Evolutionary conservation across 805 yeast species (phyloP).

Genomic region (Hemisphaericaspora nanyangensis): DNA sequence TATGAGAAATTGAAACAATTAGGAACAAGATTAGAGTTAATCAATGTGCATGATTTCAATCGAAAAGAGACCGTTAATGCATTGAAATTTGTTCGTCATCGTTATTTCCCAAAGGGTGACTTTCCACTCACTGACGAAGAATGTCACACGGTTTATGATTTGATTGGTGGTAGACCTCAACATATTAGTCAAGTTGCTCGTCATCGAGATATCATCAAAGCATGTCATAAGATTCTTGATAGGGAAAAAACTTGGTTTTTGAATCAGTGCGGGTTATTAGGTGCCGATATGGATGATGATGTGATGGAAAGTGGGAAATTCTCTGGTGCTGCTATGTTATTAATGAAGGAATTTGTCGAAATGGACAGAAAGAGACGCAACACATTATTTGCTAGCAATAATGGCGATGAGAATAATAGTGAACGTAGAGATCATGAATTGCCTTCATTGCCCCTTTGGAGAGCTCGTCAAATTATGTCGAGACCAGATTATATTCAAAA

Average conservation of each 20-base stretch:
- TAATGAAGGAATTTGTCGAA: conserved; percentile 68
- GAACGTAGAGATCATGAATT: conserved; percentile 44
- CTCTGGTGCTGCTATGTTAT: conserved; percentile 66
- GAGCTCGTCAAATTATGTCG: conserved; percentile 82
- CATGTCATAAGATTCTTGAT: conserved; percentile 70
- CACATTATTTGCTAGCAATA: conserved; percentile 15
- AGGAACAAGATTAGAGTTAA: conserved; percentile 71
- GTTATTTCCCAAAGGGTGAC: conserved; percentile 27
- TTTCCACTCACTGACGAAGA: conserved; percentile 34
- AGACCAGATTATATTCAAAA: conserved; percentile 73
- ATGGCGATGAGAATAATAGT: conserved; percentile 30
- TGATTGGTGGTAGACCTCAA: conserved; percentile 84
- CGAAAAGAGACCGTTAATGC: conserved; percentile 55
- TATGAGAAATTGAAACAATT: conserved; percentile 69
- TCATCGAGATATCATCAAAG: conserved; percentile 50
- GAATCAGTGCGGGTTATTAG: conserved; percentile 76
- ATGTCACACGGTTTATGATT: conserved; percentile 56
- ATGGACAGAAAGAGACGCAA: conserved; percentile 47
- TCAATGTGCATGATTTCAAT: conserved; percentile 62
- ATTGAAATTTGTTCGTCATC: conserved; percentile 46
- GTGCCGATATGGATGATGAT: conserved; percentile 81
- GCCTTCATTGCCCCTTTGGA: conserved; percentile 78
- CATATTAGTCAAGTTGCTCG: conserved; percentile 69
- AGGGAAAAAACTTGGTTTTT: conserved; percentile 82
- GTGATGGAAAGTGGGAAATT: conserved; percentile 83